A percentile compares a stretch with the other conserved stretches of the same genome.
Conservation (phyloP, 1,284 basidiomycete species). For the Fomes fomentarius region DNA sequence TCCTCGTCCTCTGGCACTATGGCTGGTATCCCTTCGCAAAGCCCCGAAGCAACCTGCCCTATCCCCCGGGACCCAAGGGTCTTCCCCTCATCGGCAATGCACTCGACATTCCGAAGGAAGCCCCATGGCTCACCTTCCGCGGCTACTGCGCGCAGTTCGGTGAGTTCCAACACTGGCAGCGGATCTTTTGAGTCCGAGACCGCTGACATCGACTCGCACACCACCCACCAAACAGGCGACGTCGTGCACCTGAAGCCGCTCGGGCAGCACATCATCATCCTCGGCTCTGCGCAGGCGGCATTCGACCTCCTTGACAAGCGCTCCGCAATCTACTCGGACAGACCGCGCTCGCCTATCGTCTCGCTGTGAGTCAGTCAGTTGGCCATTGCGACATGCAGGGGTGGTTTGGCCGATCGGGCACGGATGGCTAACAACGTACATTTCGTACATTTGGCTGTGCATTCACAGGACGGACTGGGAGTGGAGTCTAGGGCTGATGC, state of each 20-base stretch:
- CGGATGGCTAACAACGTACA: too few relatives aligned
- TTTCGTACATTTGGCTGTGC: too few relatives aligned
- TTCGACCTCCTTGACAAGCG: conserved; percentile 37
- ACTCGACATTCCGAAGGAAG: not conserved
- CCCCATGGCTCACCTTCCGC: not conserved
- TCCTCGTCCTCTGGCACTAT: not conserved
- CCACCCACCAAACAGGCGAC: conserved; percentile 27
- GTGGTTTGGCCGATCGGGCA: too few relatives aligned
- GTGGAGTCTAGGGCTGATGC: not conserved
- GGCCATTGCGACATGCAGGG: too few relatives aligned
- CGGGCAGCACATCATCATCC: conserved; percentile 32
- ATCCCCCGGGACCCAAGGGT: not conserved
- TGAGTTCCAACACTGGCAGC: not conserved
- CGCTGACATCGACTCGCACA: not conserved
- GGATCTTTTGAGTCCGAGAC: not conserved
- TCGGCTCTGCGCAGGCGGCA: conserved; percentile 36
- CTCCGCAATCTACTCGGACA: conserved; percentile 34
- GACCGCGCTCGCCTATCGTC: not conserved
- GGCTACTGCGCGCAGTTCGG: not conserved
- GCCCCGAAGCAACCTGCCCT: not conserved
- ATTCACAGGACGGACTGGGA: not conserved
- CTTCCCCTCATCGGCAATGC: not conserved
- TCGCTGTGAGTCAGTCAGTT: not conserved
- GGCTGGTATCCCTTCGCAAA: not conserved
- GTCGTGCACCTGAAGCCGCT: conserved; percentile 33